These are phyloP conservation scores for Chaetomium globosum DNA, from an alignment of 2,329 filamentous ascomycete species.

Conservation along the genomic window DNA sequence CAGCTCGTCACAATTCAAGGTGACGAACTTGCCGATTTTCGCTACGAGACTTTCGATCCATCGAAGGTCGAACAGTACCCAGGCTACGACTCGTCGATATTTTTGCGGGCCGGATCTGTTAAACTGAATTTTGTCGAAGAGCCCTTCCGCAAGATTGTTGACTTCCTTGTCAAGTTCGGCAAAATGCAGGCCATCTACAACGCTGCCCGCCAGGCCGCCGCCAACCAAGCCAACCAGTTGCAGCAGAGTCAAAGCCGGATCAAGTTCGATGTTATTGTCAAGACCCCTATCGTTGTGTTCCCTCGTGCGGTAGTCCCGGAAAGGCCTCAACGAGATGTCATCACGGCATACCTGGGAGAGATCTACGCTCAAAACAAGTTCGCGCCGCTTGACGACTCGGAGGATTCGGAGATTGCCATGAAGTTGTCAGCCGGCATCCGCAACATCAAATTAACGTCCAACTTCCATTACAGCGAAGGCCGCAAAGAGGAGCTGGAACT, in stretches of 20 bases:
- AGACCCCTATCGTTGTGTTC: conserved; percentile 95
- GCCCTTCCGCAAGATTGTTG: conserved; percentile 96
- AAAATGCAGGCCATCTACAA: conserved; percentile 99
- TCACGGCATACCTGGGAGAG: conserved; percentile 93
- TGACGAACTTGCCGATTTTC: conserved; percentile 92
- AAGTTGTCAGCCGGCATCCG: conserved; percentile 88
- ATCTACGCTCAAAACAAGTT: conserved; percentile 98
- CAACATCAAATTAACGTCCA: conserved; percentile 87
- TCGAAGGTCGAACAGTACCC: conserved; percentile 73
- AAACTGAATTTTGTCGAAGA: conserved; percentile 97
- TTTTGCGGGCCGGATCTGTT: conserved; percentile 86
- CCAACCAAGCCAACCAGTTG: conserved; percentile 88
- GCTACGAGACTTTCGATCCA: conserved; percentile 91
- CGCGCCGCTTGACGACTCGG: conserved; percentile 75
- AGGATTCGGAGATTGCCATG: conserved; percentile 76
- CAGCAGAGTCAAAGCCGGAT: conserved; percentile 88
- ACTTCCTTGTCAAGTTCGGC: conserved; percentile 97
- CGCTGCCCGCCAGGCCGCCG: conserved; percentile 89
- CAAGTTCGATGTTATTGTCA: conserved; percentile 90
- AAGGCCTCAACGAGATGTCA: conserved; percentile 71
- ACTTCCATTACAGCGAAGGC: conserved; percentile 76
- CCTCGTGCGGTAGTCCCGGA: conserved; percentile 75
- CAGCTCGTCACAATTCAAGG: conserved; percentile 93
- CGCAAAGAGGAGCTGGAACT: conserved; percentile 86
- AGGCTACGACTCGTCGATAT: conserved; percentile 91